Conservation (phyloP, 2,329 filamentous ascomycete genomes). For the Periconia macrospinosa region DNA sequence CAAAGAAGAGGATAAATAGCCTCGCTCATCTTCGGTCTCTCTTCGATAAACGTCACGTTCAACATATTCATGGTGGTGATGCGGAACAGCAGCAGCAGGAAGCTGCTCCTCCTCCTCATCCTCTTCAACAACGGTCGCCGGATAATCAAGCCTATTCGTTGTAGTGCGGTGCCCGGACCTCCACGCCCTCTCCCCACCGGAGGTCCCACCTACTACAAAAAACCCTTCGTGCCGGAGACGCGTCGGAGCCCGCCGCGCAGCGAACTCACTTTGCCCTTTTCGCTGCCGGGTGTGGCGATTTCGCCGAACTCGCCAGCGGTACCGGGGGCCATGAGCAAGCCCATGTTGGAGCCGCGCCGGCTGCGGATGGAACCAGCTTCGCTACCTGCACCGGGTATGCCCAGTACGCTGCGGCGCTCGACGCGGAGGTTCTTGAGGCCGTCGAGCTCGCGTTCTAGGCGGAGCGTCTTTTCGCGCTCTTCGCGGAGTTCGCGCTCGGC, state of each 20-base stretch:
- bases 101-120: conserved; percentile 10
- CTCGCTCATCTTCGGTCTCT: conserved; percentile 6
- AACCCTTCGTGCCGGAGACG: conserved; percentile 52
- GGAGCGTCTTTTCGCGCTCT: conserved; percentile 77
- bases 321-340: conserved; percentile 27
- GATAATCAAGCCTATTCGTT: conserved; percentile 15
- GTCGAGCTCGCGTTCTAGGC: conserved; percentile 86
- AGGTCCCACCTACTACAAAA: conserved; percentile 49
- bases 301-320: conserved; percentile 36
- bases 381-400: conserved; percentile 44
- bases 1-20: not conserved
- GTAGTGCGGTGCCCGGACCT: conserved; percentile 33
- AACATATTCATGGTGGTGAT: not conserved
- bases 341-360: conserved; percentile 48
- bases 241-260: conserved; percentile 40
- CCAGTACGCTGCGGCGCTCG: conserved; percentile 54
- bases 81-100: conserved; percentile 3
- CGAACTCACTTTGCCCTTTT: conserved; percentile 38
- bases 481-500: conserved; percentile 89
- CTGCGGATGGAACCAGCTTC: conserved; percentile 46
- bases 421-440: conserved; percentile 73
- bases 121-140: conserved; percentile 29
- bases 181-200: conserved; percentile 28
- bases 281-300: conserved; percentile 17
- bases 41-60: conserved; percentile 10